These are phyloP conservation scores for Chimonanthus salicifolius DNA, from an alignment of 164 flowering plant genomes.

Conservation along the genomic window DNA sequence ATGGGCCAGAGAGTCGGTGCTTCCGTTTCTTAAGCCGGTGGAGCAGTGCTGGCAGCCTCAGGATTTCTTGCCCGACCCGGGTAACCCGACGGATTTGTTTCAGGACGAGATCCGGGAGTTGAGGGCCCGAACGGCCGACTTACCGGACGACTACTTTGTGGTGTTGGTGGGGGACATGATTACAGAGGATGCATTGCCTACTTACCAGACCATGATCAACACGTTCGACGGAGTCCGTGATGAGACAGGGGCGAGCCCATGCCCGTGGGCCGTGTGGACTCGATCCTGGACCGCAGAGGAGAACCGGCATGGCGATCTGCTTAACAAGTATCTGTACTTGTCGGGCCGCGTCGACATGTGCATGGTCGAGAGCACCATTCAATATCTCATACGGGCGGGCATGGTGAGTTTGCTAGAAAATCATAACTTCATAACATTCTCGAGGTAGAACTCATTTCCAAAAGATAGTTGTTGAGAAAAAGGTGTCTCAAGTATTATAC, in stretches of 20 bases:
- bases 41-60: slow-evolving; percentile 52
- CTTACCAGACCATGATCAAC: slow-evolving; percentile 50
- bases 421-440: too few relatives aligned
- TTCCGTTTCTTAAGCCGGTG: slow-evolving; percentile 40
- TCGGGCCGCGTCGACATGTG: slow-evolving; percentile 51
- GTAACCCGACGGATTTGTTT: slow-evolving; percentile 27
- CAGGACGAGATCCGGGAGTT: slow-evolving; percentile 35
- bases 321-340: slow-evolving; percentile 49
- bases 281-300: slow-evolving; percentile 66
- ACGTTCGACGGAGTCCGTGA: slow-evolving; percentile 45
- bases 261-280: slow-evolving; percentile 50
- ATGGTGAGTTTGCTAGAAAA: slow-evolving; percentile 23
- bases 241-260: slow-evolving; percentile 46
- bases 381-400: slow-evolving; percentile 44
- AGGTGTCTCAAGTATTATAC: too few relatives aligned
- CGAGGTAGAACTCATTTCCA: too few relatives aligned
- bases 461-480: too few relatives aligned
- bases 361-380: slow-evolving; percentile 45
- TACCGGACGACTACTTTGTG: slow-evolving; percentile 11
- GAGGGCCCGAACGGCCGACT: slow-evolving; percentile 3
- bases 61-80: slow-evolving; percentile 43
- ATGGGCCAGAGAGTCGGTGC: slow-evolving; percentile 34
- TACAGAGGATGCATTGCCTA: slow-evolving; percentile 58
- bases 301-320: slow-evolving; percentile 22
- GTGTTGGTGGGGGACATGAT: slow-evolving; percentile 15